Evolutionary conservation across 345 rosid genomes (phyloP).

Genomic region (Capsella bursapastoris): DNA sequence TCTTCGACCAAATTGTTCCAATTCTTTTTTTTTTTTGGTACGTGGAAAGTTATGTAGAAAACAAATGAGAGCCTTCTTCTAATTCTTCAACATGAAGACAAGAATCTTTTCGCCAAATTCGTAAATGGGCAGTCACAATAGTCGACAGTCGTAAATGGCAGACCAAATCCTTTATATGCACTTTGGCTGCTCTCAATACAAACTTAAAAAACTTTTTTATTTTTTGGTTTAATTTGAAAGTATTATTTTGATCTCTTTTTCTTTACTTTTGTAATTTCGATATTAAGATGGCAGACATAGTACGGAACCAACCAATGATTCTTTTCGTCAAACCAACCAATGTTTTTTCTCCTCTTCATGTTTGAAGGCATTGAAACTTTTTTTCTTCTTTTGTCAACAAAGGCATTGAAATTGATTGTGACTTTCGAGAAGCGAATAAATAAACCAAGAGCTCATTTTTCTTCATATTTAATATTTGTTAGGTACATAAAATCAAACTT

Average conservation of each 20-base stretch:
- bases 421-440: constrained; percentile 12
- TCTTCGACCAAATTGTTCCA: background rate
- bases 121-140: constrained; percentile 10
- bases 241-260: background rate
- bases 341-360: constrained; percentile 6
- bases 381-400: background rate
- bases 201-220: background rate
- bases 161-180: constrained; percentile 31
- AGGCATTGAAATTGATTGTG: constrained; percentile 15
- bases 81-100: constrained; percentile 40
- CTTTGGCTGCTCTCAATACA: background rate
- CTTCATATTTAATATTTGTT: background rate
- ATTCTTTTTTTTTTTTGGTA: background rate
- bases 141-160: constrained; percentile 37
- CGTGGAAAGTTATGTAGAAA: background rate
- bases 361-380: constrained; percentile 2
- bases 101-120: constrained; percentile 29
- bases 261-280: background rate
- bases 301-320: constrained; percentile 32
- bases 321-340: constrained; percentile 38
- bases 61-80: background rate
- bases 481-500: background rate
- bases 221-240: no score
- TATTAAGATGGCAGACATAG: constrained; percentile 29
- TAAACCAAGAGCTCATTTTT: background rate